These are phyloP conservation scores for Marasmius sp. DNA, from an alignment of 1,284 basidiomycete genomes.

Conservation along the genomic window DNA sequence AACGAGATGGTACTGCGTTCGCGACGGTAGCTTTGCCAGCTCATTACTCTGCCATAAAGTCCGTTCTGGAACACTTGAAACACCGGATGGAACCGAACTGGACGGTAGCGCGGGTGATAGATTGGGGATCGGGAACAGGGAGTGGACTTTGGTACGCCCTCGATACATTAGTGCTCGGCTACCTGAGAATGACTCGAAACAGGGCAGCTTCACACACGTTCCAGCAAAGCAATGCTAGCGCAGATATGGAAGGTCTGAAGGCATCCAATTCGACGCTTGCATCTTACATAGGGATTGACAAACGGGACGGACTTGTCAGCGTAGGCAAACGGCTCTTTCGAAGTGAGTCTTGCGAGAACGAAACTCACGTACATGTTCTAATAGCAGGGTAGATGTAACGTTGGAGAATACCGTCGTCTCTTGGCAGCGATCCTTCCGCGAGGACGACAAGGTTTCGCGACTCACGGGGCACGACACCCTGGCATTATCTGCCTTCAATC, in stretches of 20 bases:
- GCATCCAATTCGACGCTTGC: conserved; percentile 51
- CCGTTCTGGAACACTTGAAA: conserved; percentile 65
- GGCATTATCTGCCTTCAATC: conserved; percentile 83
- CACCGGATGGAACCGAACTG: conserved; percentile 60
- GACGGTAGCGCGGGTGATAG: conserved; percentile 59
- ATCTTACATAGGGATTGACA: conserved; percentile 70
- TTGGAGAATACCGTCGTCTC: conserved; percentile 40
- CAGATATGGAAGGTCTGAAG: conserved; percentile 33
- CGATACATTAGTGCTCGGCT: background rate
- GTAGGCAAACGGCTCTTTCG: conserved; percentile 65
- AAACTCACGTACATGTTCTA: background rate
- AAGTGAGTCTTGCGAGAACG: conserved; percentile 38
- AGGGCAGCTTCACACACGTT: conserved; percentile 71
- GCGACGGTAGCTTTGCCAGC: conserved; percentile 72
- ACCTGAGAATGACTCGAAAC: conserved; percentile 9
- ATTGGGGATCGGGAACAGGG: conserved; percentile 77
- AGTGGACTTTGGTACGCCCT: conserved; percentile 68
- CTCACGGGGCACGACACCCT: conserved; percentile 53
- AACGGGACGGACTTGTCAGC: conserved; percentile 61
- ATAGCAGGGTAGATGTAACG: conserved; percentile 41
- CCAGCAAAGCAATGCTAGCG: conserved; percentile 34
- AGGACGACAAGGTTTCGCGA: conserved; percentile 38
- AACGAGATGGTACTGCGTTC: conserved; percentile 74
- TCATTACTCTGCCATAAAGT: conserved; percentile 71
- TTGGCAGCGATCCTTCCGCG: conserved; percentile 60